Evolutionary conservation across 2,329 filamentous ascomycete species (phyloP).

Genomic region (Alternaria triticimaculans): DNA sequence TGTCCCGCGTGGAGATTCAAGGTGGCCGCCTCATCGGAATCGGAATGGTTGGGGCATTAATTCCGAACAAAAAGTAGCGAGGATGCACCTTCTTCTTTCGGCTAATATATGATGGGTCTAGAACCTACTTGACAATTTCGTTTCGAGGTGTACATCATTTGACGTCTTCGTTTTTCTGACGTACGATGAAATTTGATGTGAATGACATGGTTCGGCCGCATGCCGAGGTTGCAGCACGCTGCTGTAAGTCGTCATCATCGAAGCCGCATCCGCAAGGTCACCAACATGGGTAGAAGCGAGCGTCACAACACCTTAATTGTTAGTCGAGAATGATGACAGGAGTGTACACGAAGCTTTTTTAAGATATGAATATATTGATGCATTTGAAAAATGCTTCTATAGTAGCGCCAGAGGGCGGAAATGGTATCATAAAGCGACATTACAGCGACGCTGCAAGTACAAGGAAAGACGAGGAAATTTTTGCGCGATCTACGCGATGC

Average conservation of each 20-base stretch:
- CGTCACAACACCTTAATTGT: background rate
- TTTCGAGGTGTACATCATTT: background rate
- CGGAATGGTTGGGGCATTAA: background rate
- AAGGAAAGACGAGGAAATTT: background rate
- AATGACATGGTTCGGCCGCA: background rate
- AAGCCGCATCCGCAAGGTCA: background rate
- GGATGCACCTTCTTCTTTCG: background rate
- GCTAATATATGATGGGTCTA: background rate
- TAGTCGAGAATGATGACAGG: background rate
- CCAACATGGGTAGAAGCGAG: background rate
- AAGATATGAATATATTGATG: background rate
- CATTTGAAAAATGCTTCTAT: background rate
- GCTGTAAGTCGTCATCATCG: background rate
- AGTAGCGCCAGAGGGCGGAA: background rate
- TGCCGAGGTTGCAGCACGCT: background rate
- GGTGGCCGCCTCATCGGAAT: background rate
- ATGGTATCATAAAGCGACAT: constrained; percentile 3
- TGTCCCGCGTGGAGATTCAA: no score
- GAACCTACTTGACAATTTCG: background rate
- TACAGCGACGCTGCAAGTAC: background rate
- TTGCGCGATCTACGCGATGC: background rate
- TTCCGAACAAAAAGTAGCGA: background rate
- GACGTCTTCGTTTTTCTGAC: background rate
- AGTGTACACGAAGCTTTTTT: background rate
- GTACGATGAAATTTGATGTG: background rate